These are phyloP conservation scores for Ophiorrhiza pumila DNA, from an alignment of 257 asterid species.

Conservation along the genomic window DNA sequence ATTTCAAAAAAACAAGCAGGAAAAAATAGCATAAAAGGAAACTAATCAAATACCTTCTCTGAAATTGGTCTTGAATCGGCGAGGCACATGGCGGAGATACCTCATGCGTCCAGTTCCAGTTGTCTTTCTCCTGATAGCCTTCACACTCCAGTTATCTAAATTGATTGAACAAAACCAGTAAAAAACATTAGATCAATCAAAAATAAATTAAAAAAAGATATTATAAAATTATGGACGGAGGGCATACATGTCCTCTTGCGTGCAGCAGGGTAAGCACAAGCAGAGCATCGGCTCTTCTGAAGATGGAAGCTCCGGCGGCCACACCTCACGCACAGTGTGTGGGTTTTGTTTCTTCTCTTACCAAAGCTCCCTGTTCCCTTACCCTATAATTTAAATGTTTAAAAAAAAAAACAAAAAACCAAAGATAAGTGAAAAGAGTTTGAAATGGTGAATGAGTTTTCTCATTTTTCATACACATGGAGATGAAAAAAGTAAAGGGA, in stretches of 20 bases:
- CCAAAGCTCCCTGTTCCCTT: conserved; percentile 71
- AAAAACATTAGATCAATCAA: background rate
- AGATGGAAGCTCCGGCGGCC: conserved; percentile 65
- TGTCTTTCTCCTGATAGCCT: conserved; percentile 83
- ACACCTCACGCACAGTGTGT: conserved; percentile 62
- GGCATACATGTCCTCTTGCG: conserved; percentile 56
- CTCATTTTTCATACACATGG: no score
- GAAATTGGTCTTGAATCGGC: conserved; percentile 75
- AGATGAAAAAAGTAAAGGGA: background rate
- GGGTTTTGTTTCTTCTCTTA: conserved; percentile 66
- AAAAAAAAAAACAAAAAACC: background rate
- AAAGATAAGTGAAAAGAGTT: background rate
- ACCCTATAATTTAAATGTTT: conserved; percentile 27
- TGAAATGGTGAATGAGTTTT: background rate
- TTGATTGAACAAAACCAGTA: background rate
- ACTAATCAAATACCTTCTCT: conserved; percentile 55
- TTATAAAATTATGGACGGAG: no score
- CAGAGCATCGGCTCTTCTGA: conserved; percentile 67
- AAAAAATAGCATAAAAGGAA: background rate
- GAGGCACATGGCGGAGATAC: conserved; percentile 68
- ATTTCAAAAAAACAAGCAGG: background rate
- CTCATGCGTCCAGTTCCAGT: conserved; percentile 89
- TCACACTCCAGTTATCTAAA: conserved; percentile 67
- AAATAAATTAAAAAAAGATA: background rate
- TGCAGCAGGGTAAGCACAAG: conserved; percentile 68